phyloP scores from a whole-genome alignment of 345 rosid genomes.

The Sisymbrium irio region DNA sequence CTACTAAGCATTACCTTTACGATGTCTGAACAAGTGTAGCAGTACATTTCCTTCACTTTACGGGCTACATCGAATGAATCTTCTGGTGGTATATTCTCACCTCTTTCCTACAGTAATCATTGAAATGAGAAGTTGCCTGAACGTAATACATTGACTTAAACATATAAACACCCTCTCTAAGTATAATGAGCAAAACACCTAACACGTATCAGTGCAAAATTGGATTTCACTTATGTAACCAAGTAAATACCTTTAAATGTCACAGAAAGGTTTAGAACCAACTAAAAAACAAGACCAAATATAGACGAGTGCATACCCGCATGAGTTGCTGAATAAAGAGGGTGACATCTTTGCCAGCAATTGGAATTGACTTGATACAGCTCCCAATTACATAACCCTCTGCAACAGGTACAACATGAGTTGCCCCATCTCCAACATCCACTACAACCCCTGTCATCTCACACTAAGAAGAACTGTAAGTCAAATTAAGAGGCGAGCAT shows the following conservation, averaged over 20 bases:
- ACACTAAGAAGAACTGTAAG: constrained; percentile 59
- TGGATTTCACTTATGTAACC: background rate
- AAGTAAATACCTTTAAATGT: background rate
- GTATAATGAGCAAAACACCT: background rate
- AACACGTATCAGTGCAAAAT: background rate
- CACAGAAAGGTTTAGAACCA: background rate
- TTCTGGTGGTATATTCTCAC: constrained; percentile 95
- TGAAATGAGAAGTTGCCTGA: constrained; percentile 22
- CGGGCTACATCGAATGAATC: constrained; percentile 95
- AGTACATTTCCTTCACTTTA: constrained; percentile 88
- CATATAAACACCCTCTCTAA: background rate
- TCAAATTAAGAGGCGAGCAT: constrained; percentile 39
- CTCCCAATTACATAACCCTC: constrained; percentile 98
- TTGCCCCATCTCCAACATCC: constrained; percentile 97
- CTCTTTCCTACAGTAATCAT: constrained; percentile 73
- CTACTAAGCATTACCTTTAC: constrained; percentile 64
- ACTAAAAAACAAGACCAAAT: background rate
- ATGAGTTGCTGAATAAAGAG: constrained; percentile 93
- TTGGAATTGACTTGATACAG: constrained; percentile 86
- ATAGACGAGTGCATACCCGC: constrained; percentile 57
- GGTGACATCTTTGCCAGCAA: constrained; percentile 89
- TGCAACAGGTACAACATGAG: constrained; percentile 94
- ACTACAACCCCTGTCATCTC: constrained; percentile 99
- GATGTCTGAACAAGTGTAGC: constrained; percentile 90
- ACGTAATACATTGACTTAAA: background rate